Base-by-base conservation (phyloP, 2,329 filamentous ascomycete species). In the Fusarium sp. region DNA sequence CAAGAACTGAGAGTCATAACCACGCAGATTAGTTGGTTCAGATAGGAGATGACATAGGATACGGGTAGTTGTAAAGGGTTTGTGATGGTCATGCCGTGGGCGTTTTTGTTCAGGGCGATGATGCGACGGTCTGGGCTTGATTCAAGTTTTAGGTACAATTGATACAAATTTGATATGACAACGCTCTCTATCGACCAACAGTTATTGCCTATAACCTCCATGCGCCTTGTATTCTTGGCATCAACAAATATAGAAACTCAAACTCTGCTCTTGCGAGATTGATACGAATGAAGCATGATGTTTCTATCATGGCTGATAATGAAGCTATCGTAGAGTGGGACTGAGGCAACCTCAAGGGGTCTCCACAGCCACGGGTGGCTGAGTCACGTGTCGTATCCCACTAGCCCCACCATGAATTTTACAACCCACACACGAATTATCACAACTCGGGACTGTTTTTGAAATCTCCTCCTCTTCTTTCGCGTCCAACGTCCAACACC, bases 391-490 rank as follows among this genome's bases (percentile, higher is more conserved):
- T 8, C 16, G 2, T 1, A 7, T 1, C 2, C 11, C 47, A 24
- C 33, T 41, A 49, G 48, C 13, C 48, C 48, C 35, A 52, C 48
- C 20, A 29, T 3, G 44, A 39, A 38, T 57, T 37, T 57, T 57
- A 52, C 44, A 49, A 57, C 49, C 49, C 49, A 53, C 49, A 53
- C 33, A 57, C n/a, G 46, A 57, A 57, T 57, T 52, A 57, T 35
- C 33, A 48, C 33, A 50, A 52, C 35, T 50, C 33, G 18, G 43
- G 33, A 28, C 24, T 43, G 31, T 43, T 52, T 52, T 37, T 38
- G 78, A 81, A 82, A 81, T 78, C 48, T 80, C 77, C 67, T 79
- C 74, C 69, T 73, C 38, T 44, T 31, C 28, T 53, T 20, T 72
- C 64, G 68, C 74, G 75, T 44, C 48, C 76, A 76, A 77, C 77